These are phyloP conservation scores for Parafenestella ontariensis DNA, from an alignment of 2,329 filamentous ascomycete species.

Conservation along the genomic window DNA sequence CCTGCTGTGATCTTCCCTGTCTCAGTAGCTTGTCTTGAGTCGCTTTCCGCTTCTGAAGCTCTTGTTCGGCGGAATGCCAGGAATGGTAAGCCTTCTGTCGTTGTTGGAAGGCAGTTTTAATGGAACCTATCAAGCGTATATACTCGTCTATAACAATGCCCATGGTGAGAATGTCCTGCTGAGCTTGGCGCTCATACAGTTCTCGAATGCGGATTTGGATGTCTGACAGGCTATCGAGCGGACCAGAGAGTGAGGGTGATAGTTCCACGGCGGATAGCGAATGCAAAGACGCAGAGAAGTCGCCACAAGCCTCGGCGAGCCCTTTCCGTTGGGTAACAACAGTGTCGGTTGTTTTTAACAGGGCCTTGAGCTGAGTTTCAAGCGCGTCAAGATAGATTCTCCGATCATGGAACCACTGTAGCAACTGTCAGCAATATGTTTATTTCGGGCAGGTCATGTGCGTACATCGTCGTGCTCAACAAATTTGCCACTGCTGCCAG, in stretches of 20 bases:
- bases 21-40: slow-evolving; percentile 94
- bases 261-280: slow-evolving; percentile 91
- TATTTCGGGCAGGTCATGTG: slow-evolving; percentile 12
- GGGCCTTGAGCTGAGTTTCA: slow-evolving; percentile 85
- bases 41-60: slow-evolving; percentile 86
- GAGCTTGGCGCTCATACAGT: slow-evolving; percentile 93
- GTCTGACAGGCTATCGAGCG: slow-evolving; percentile 89
- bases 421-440: slow-evolving; percentile 14
- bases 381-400: slow-evolving; percentile 93
- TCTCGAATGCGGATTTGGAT: slow-evolving; percentile 93
- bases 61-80: slow-evolving; percentile 90
- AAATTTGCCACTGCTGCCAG: slow-evolving; percentile 78
- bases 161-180: slow-evolving; percentile 94
- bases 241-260: slow-evolving; percentile 84
- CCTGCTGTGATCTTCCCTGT: slow-evolving; percentile 94
- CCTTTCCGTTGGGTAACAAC: slow-evolving; percentile 93
- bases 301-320: slow-evolving; percentile 88
- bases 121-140: slow-evolving; percentile 91
- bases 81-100: slow-evolving; percentile 95
- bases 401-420: slow-evolving; percentile 95
- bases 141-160: slow-evolving; percentile 99
- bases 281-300: slow-evolving; percentile 93
- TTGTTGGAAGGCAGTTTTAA: slow-evolving; percentile 91
- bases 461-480: slow-evolving; percentile 95
- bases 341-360: slow-evolving; percentile 92